Evolutionary conservation across 306 rosid species (phyloP).

Genomic region (Albizia julibrissin): DNA sequence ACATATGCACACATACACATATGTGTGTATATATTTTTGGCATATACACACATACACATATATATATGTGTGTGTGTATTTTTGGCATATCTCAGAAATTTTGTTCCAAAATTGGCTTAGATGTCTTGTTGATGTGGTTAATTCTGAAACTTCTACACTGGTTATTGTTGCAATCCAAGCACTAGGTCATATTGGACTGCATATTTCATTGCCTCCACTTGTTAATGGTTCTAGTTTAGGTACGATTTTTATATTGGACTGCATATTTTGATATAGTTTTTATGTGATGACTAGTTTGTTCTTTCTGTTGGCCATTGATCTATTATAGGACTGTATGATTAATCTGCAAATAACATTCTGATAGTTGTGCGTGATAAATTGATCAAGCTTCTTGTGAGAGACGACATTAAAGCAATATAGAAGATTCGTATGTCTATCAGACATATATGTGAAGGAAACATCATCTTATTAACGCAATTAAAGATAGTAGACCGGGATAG

Average conservation of each 20-base stretch:
- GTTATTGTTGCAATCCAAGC: slow-evolving; percentile 93
- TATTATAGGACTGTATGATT: not conserved
- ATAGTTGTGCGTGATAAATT: no score
- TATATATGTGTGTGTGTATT: no score
- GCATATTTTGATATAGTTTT: no score
- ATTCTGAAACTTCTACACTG: slow-evolving; percentile 68
- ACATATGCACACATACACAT: not conserved
- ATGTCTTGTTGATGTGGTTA: slow-evolving; percentile 80
- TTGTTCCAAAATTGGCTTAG: slow-evolving; percentile 56
- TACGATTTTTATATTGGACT: no score
- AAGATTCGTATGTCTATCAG: no score
- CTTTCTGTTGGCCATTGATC: slow-evolving; percentile 8
- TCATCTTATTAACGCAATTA: no score
- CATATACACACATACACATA: no score
- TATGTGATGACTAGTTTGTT: not conserved
- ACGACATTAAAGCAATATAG: no score
- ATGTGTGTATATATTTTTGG: no score
- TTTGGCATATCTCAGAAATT: slow-evolving; percentile 60
- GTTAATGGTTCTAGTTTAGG: slow-evolving; percentile 62
- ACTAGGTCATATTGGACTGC: slow-evolving; percentile 85
- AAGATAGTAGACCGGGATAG: not conserved
- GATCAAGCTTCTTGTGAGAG: no score
- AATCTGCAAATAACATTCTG: no score
- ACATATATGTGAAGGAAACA: no score
- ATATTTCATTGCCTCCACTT: slow-evolving; percentile 67